Percentiles rank a stretch among this genome's conserved stretches.
These are phyloP conservation scores for Eremochloa ophiuroides DNA, from an alignment of 176 grass and related monocot species.

Conservation along the genomic window DNA sequence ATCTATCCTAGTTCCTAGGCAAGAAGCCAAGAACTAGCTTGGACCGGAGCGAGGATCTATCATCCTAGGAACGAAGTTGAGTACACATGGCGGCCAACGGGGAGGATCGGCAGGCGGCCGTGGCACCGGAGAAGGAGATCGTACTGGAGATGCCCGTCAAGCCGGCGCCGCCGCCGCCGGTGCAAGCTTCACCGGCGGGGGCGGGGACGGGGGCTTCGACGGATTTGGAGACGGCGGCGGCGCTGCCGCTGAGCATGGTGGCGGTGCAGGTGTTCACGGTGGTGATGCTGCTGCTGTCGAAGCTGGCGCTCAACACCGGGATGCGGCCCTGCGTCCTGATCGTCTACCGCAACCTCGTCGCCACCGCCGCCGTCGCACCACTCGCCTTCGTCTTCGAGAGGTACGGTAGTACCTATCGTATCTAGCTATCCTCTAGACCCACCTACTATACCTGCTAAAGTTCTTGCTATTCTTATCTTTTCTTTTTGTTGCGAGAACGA, in stretches of 20 bases:
- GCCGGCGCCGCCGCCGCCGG: background rate
- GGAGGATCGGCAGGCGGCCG: background rate
- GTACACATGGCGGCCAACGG: background rate
- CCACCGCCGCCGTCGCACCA: background rate
- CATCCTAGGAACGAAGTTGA: background rate
- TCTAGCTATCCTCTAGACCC: background rate
- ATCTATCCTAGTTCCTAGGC: too few relatives aligned
- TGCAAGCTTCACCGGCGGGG: background rate
- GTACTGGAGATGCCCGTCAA: background rate
- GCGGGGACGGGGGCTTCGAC: background rate
- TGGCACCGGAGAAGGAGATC: background rate
- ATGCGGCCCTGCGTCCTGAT: conserved; percentile 36
- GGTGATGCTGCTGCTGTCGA: conserved; percentile 32
- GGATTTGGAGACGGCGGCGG: background rate
- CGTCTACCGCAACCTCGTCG: conserved; percentile 34
- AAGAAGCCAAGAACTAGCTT: too few relatives aligned
- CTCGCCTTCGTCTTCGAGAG: conserved; percentile 30
- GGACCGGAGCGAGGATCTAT: background rate
- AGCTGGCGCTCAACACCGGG: conserved; percentile 29
- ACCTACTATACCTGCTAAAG: background rate
- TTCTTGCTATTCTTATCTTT: background rate
- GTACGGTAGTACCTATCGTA: conserved; percentile 1
- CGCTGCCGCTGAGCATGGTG: conserved; percentile 28
- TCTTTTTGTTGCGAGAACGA: background rate
- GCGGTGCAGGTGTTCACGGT: conserved; percentile 21